Conservation (phyloP, 2,329 filamentous ascomycete species). For the Fusarium nurragi region DNA sequence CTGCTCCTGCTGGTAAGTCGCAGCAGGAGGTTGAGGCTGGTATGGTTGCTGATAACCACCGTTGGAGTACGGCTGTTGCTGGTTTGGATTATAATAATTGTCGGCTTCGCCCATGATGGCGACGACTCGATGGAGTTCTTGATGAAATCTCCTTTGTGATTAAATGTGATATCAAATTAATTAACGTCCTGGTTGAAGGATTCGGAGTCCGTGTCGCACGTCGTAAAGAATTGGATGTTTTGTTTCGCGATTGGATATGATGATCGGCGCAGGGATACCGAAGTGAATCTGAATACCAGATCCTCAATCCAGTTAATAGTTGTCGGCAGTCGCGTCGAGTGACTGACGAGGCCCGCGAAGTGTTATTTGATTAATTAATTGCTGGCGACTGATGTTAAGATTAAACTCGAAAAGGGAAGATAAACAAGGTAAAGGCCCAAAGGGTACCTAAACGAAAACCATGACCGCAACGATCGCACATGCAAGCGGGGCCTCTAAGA, state of each 20-base stretch:
- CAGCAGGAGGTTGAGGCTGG: conserved; percentile 40
- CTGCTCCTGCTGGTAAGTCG: conserved; percentile 34
- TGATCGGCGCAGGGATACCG: conserved; percentile 32
- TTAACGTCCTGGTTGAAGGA: too few relatives aligned
- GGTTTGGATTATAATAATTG: conserved; percentile 45
- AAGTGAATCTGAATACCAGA: neutral
- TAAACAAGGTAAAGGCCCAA: neutral
- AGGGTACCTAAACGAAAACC: neutral
- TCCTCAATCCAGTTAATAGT: conserved; percentile 9
- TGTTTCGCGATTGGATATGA: conserved; percentile 4
- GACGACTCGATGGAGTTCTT: conserved; percentile 7
- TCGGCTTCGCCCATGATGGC: conserved; percentile 50
- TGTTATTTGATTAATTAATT: neutral
- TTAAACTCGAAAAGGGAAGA: neutral
- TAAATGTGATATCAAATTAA: too few relatives aligned
- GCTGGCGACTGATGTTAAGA: neutral
- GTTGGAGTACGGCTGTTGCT: conserved; percentile 38
- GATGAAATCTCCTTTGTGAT: neutral
- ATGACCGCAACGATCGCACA: conserved; percentile 1
- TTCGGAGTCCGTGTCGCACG: neutral
- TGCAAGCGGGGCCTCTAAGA: conserved; percentile 30
- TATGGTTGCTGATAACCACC: conserved; percentile 39
- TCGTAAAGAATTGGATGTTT: neutral
- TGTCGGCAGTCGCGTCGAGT: neutral
- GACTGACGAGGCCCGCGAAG: neutral